These are phyloP conservation scores for Shiraia bambusicola DNA, from an alignment of 2,329 filamentous ascomycete genomes.

Conservation along the genomic window DNA sequence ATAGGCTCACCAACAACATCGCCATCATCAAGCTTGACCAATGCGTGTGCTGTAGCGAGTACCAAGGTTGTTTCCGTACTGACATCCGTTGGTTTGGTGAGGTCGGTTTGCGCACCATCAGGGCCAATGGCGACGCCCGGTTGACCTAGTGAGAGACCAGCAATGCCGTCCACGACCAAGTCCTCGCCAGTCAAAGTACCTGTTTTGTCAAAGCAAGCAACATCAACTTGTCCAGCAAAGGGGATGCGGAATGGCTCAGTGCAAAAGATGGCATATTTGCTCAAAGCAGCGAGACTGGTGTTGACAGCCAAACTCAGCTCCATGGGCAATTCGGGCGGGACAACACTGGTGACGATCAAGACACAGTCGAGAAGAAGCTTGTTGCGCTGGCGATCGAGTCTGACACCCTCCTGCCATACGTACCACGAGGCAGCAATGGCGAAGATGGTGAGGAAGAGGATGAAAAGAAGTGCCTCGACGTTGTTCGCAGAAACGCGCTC, in stretches of 20 bases:
- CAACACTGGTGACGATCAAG: slow-evolving; percentile 95
- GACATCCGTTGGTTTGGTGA: slow-evolving; percentile 70
- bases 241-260: slow-evolving; percentile 98
- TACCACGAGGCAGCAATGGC: slow-evolving; percentile 98
- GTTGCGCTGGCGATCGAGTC: slow-evolving; percentile 91
- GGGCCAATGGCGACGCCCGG: slow-evolving; percentile 66
- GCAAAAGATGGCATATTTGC: slow-evolving; percentile 96
- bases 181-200: slow-evolving; percentile 96
- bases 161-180: slow-evolving; percentile 93
- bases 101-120: slow-evolving; percentile 79
- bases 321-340: slow-evolving; percentile 98
- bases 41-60: slow-evolving; percentile 88
- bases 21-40: slow-evolving; percentile 95
- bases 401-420: slow-evolving; percentile 95
- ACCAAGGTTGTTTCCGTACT: slow-evolving; percentile 86
- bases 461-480: slow-evolving; percentile 92
- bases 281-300: slow-evolving; percentile 90
- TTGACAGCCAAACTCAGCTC: slow-evolving; percentile 96
- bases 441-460: slow-evolving; percentile 93
- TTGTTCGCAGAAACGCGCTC: slow-evolving; percentile 99
- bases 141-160: slow-evolving; percentile 76
- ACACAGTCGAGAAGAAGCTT: slow-evolving; percentile 97
- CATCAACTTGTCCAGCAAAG: slow-evolving; percentile 89
- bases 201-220: slow-evolving; percentile 98
- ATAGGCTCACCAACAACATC: slow-evolving; percentile 98